phyloP scores from a whole-genome alignment of 495 filamentous ascomycete genomes.

The Penicillium simplicissimum region DNA sequence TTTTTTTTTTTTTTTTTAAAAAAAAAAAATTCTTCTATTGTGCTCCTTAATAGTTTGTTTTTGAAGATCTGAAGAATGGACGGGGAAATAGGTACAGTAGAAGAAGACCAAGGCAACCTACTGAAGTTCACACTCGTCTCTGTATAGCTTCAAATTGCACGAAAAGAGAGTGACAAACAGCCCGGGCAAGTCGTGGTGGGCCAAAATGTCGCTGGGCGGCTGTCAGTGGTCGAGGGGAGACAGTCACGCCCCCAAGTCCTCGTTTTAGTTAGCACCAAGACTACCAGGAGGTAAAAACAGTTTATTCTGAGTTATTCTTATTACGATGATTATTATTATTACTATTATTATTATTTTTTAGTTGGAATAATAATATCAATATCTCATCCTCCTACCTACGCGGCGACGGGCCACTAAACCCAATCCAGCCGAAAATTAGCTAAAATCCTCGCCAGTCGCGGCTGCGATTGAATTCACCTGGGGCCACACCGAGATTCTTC shows the following conservation, averaged over 20 bases:
- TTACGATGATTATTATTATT: neutral
- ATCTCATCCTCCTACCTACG: neutral
- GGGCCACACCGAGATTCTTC: conserved; percentile 13
- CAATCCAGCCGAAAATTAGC: neutral
- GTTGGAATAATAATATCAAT: neutral
- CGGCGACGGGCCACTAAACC: neutral
- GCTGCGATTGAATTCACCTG: conserved; percentile 7
- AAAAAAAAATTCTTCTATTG: neutral
- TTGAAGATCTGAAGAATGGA: neutral
- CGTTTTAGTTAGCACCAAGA: neutral
- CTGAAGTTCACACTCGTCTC: too few relatives aligned
- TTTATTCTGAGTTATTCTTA: neutral
- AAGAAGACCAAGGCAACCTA: neutral
- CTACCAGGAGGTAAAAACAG: neutral
- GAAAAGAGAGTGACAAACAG: neutral
- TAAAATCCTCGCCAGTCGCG: conserved; percentile 10
- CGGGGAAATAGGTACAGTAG: neutral
- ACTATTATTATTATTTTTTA: neutral
- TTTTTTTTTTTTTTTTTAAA: too few relatives aligned
- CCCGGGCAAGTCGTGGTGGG: neutral
- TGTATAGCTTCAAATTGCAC: neutral
- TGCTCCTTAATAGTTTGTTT: neutral
- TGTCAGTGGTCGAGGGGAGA: neutral
- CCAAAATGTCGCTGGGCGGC: neutral
- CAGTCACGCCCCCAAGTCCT: conserved; percentile 7